Evolutionary conservation across 306 rosid species (phyloP).

Genomic region (Inga leiocalycina): DNA sequence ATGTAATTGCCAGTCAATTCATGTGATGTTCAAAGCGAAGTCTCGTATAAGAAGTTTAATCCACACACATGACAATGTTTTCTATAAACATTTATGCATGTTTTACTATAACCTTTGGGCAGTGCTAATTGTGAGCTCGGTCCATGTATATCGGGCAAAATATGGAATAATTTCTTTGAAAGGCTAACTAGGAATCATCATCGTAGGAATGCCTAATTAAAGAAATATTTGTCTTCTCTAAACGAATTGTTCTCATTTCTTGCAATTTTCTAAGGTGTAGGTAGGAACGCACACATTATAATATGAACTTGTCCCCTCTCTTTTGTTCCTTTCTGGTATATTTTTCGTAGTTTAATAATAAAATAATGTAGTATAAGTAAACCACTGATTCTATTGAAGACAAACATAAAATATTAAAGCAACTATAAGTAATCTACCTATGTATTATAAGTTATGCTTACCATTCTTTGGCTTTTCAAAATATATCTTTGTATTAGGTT

Average conservation of each 20-base stretch:
- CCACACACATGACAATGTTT: neutral
- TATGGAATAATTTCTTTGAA: neutral
- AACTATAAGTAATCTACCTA: neutral
- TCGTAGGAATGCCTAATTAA: neutral
- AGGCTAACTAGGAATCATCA: neutral
- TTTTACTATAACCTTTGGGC: neutral
- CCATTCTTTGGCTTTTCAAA: constrained; percentile 28
- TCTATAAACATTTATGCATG: neutral
- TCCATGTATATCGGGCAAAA: neutral
- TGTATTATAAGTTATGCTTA: constrained; percentile 12
- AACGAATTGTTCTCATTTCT: constrained; percentile 1
- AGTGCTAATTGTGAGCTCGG: neutral
- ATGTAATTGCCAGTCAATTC: neutral
- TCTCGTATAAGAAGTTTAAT: neutral
- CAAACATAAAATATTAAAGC: neutral
- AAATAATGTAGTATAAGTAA: constrained; percentile 17
- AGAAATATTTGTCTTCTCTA: constrained; percentile 7
- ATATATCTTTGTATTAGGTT: constrained; percentile 53
- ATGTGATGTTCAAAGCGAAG: neutral
- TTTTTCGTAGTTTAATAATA: neutral
- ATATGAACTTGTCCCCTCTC: neutral
- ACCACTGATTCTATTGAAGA: constrained; percentile 13
- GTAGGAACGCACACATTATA: neutral
- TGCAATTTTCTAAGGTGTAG: constrained; percentile 6
- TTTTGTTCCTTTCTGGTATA: neutral